Base-by-base conservation (phyloP, 2,329 filamentous ascomycete genomes). In the Chrysosphaeria jannelii region DNA sequence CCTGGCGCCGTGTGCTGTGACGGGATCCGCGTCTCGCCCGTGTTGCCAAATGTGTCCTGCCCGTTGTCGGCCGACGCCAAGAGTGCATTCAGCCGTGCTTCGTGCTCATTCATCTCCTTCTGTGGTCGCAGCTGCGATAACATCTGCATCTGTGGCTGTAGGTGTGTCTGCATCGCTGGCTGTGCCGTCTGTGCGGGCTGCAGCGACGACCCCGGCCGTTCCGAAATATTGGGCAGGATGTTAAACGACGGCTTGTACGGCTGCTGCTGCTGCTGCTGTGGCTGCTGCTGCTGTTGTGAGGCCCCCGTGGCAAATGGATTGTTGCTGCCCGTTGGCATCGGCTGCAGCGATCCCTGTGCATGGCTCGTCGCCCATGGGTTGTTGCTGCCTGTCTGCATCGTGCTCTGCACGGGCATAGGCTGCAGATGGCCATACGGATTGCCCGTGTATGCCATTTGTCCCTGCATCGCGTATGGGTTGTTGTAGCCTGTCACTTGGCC, bases 1-100 rank as follows among this genome's bases (percentile, higher is more conserved):
- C 81, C 85, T 0, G 85, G 85, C 2, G 85, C 78, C 0, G 85
- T 97, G 43, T 97, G 85, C 41, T 97, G 85, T 3, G 85, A 67
- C 2, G 85, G 85, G 31, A 97, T 89, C 43, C 85, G 78, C 22
- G 90, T 55, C 32, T 93, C 75, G 33, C 85, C 85, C n/a, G 75
- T 75, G 42, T 97, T 97, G 32, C 85, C 85, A 41, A 88, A 97
- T 0, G 85, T 97, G 40, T 97, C 85, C 51, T 88, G 72, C 13
- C 85, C 85, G n/a, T n/a, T n/a, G 27, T 97, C 85, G 32, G 85
- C 79, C 13, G 58, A 64, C 3, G 78, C 60, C 21, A 97, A 61
- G 16, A 97, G 61, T 2, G 71, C 60, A 40, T 93, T 93, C 33
- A 97, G 68, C 37, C 62, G 70, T 12, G 69, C 64, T 39, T 66